A percentile compares a stretch with the other conserved stretches of the same genome.
These are phyloP conservation scores for Penicillium paxilli DNA, from an alignment of 495 filamentous ascomycete genomes.

Conservation along the genomic window DNA sequence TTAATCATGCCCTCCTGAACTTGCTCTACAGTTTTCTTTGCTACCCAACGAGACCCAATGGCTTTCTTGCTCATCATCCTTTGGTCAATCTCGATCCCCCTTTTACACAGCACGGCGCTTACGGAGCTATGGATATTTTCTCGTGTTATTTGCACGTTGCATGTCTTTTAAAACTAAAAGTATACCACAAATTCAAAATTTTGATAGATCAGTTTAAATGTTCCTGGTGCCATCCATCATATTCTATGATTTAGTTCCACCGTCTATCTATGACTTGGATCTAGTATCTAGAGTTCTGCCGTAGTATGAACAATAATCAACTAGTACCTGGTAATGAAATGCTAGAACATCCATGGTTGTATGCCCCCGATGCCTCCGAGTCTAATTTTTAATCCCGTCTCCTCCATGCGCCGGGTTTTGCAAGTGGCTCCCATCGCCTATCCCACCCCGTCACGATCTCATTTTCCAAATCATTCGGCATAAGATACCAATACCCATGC, in stretches of 20 bases:
- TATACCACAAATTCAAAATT: conserved; percentile 23
- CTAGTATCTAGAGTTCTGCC: neutral
- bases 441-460: conserved; percentile 39
- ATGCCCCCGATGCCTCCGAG: too few species aligned
- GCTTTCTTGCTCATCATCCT: neutral
- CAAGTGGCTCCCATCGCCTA: conserved; percentile 35
- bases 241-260: neutral
- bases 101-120: conserved; percentile 31
- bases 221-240: neutral
- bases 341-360: too few species aligned
- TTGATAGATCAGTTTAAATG: neutral
- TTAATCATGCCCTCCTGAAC: neutral
- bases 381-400: conserved; percentile 10
- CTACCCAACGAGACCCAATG: neutral
- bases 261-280: neutral
- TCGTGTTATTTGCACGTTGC: conserved; percentile 12
- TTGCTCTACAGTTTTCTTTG: neutral
- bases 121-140: conserved; percentile 24
- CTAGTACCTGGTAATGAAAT: too few species aligned
- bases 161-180: conserved; percentile 9
- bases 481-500: conserved; percentile 25
- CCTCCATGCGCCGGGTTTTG: conserved; percentile 37
- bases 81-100: neutral
- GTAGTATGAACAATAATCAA: neutral
- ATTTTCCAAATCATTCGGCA: conserved; percentile 11